phyloP scores from a whole-genome alignment of 2,329 filamentous ascomycete genomes.

The Ceratocystis diversiconidia region DNA sequence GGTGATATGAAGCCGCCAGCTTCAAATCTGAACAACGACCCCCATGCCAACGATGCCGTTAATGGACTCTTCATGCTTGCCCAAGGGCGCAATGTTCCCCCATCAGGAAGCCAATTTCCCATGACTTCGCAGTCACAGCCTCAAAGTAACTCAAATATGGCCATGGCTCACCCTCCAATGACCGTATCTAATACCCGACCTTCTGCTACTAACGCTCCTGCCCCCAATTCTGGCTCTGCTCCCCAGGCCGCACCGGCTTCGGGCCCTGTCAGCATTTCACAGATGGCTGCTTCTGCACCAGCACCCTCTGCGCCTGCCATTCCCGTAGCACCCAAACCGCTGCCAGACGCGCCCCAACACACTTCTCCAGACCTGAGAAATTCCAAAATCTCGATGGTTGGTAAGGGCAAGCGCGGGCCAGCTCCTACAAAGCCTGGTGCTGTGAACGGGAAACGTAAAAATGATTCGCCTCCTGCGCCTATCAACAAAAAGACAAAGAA shows the following conservation, averaged over 20 bases:
- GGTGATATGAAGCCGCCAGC: constrained; percentile 29
- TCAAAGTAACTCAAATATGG: neutral
- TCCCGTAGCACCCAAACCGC: constrained; percentile 36
- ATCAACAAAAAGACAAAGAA: constrained; percentile 67
- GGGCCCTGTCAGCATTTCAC: constrained; percentile 1
- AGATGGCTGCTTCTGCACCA: neutral
- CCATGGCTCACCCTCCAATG: constrained; percentile 5
- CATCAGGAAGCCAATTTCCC: neutral
- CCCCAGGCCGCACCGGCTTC: neutral
- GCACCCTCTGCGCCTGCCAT: constrained; percentile 28
- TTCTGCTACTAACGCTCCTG: neutral
- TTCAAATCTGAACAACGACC: constrained; percentile 42
- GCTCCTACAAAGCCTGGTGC: constrained; percentile 29
- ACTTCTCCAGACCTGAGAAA: constrained; percentile 18
- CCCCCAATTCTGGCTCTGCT: neutral
- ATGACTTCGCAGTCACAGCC: neutral
- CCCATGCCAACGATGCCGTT: constrained; percentile 87
- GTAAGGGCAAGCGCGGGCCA: constrained; percentile 11
- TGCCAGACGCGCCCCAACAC: constrained; percentile 33
- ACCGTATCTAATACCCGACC: neutral
- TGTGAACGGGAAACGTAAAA: constrained; percentile 49
- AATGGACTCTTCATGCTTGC: constrained; percentile 89
- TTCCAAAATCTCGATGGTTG: neutral
- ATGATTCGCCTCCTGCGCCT: constrained; percentile 31
- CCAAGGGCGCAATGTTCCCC: constrained; percentile 44